Evolutionary conservation across 2,329 filamentous ascomycete genomes (phyloP), one percentile per base, ranked within the genome.

Genomic region (Aspergillus niger): DNA sequence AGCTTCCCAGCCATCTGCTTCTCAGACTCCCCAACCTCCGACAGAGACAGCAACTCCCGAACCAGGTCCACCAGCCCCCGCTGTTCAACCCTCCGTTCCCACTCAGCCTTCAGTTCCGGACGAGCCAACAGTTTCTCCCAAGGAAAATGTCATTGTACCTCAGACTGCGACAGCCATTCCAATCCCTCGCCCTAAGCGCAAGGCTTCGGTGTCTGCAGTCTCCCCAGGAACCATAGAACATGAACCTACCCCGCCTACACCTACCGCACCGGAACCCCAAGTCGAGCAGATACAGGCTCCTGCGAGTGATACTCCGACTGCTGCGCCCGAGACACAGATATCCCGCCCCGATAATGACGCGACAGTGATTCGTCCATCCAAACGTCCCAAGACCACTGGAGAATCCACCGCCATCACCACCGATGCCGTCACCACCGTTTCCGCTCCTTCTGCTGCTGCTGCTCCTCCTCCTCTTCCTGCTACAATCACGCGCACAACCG

Each of bases 1-100:
- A 57, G 75, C 77, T 62, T 75, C 72, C 36, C 78, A 77, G 54
- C 44, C 63, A 54, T 60, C 67, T n/a, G 59, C 67, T 52, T 63
- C 70, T 38, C 70, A 71, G 39, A 65, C 67, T 43, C 66, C 70
- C 50, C 67, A 71, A 48, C 61, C 68, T 30, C 62, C 61, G n/a
- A 56, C 63, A 20, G 65, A 67, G 38, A 64, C 62, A 32, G 57
- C 61, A 24, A 64, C 66, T 20, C 62, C 65, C 7, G 59, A 69
- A 47, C 63, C 59, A 3, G 55, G 59, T 26, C 49, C 63, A 38
- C 44, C 63, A 38, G 26, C 59, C 48, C n/a, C 59, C 8, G 58
- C 57, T 8, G 38, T 51, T 10, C 63, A 67, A 30, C 41, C 63
- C 47, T 38, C 65, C 38, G 22, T 47, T 22, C 26, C 61, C 22